Evolutionary conservation across 139 green algal genomes (phyloP).

Genomic region (Chlamydomonas schloesseri): DNA sequence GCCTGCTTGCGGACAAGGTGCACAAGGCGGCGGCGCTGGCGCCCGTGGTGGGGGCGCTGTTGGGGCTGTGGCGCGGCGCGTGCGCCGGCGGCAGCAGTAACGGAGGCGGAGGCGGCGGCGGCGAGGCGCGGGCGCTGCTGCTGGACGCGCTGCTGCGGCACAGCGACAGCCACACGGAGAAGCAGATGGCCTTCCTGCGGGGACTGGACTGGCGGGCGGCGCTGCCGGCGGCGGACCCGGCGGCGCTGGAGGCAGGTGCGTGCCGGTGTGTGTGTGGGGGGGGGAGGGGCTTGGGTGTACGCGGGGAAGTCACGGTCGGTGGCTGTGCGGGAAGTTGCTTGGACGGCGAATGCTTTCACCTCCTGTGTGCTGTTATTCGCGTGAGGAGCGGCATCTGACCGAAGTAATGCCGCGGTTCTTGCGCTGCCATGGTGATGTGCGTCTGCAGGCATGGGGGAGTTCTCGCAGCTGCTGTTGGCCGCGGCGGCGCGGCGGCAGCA

Average conservation of each 20-base stretch:
- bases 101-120: neutral
- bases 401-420: too few species aligned
- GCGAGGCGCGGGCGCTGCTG: slow-evolving; percentile 7
- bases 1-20: slow-evolving; percentile 51
- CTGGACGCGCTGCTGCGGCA: slow-evolving; percentile 40
- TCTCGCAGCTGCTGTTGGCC: neutral
- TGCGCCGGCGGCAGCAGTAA: neutral
- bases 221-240: slow-evolving; percentile 26
- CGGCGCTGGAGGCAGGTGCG: slow-evolving; percentile 23
- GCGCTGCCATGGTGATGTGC: too few species aligned
- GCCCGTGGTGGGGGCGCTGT: slow-evolving; percentile 69
- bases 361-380: too few species aligned
- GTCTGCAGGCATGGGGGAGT: neutral
- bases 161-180: neutral
- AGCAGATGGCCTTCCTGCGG: slow-evolving; percentile 34
- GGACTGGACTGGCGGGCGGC: slow-evolving; percentile 44
- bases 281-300: neutral
- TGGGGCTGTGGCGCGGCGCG: slow-evolving; percentile 54
- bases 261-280: neutral
- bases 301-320: neutral
- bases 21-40: slow-evolving; percentile 59
- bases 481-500: neutral
- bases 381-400: too few species aligned
- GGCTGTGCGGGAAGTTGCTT: neutral
- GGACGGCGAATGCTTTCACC: too few species aligned